These are phyloP conservation scores for Phytophthora gonapodyides DNA, from an alignment of 352 stramenopile genomes.

Conservation along the genomic window DNA sequence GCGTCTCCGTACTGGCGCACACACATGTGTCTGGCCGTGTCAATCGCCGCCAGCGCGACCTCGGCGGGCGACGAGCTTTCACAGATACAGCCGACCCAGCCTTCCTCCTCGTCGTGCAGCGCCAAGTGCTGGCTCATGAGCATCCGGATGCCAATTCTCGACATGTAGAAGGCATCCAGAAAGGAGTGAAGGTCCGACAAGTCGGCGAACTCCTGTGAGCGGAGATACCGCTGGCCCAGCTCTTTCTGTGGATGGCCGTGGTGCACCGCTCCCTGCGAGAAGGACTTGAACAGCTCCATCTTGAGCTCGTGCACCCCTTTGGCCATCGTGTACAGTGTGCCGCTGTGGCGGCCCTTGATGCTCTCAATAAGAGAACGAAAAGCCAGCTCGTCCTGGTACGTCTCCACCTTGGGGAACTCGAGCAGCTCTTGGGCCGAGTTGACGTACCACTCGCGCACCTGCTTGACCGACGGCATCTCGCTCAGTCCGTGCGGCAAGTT, in stretches of 20 bases:
- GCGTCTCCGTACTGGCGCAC: constrained; percentile 99
- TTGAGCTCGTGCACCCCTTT: constrained; percentile 98
- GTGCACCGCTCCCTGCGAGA: constrained; percentile 47
- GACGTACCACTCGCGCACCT: constrained; percentile 98
- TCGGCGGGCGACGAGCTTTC: constrained; percentile 96
- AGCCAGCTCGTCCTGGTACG: constrained; percentile 84
- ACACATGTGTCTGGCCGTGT: constrained; percentile 99
- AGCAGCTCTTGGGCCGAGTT: constrained; percentile 96
- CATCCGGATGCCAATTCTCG: constrained; percentile 99
- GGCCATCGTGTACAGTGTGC: constrained; percentile 99
- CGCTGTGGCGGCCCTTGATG: constrained; percentile 98
- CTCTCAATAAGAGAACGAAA: constrained; percentile 96
- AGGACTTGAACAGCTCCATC: constrained; percentile 80
- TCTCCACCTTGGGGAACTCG: constrained; percentile 83
- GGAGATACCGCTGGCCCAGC: constrained; percentile 68
- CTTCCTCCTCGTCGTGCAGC: constrained; percentile 90
- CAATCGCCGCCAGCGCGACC: constrained; percentile 96
- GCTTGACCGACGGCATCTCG: constrained; percentile 93
- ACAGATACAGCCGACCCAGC: constrained; percentile 95
- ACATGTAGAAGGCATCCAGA: constrained; percentile 99
- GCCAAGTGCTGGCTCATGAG: constrained; percentile 99
- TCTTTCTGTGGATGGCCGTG: constrained; percentile 41
- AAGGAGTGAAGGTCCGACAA: constrained; percentile 97
- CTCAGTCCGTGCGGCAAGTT: constrained; percentile 94
- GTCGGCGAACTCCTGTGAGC: constrained; percentile 87